A percentile compares a stretch with the other conserved stretches of the same genome.
phyloP scores from a whole-genome alignment of 2,329 filamentous ascomycete genomes.

The Xylaria sp. region DNA sequence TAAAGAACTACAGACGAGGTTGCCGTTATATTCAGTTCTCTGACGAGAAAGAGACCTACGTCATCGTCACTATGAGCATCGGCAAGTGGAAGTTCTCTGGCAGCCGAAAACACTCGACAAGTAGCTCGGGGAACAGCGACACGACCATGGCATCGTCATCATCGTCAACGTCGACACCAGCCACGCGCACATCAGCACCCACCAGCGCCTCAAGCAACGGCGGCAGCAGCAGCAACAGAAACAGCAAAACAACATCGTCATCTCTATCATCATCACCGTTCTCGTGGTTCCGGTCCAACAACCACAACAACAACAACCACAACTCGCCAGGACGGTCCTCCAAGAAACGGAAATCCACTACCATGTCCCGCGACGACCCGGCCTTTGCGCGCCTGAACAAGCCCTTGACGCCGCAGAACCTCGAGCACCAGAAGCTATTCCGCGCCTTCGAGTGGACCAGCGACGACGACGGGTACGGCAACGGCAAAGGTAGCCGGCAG shows the following conservation, averaged over 20 bases:
- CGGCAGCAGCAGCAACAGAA: background rate
- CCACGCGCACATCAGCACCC: constrained; percentile 21
- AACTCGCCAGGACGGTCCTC: background rate
- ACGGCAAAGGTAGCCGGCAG: constrained; percentile 23
- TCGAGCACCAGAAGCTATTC: constrained; percentile 50
- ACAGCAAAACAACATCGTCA: constrained; percentile 13
- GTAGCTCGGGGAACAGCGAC: constrained; percentile 27
- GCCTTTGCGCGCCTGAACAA: constrained; percentile 45
- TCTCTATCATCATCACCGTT: constrained; percentile 21
- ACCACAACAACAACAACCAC: too few relatives aligned
- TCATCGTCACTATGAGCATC: constrained; percentile 31
- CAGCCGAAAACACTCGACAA: constrained; percentile 27
- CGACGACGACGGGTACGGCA: constrained; percentile 13
- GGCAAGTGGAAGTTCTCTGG: constrained; percentile 35
- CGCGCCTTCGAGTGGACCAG: constrained; percentile 48
- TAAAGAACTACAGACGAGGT: background rate
- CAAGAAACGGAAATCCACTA: constrained; percentile 34
- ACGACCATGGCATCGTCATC: constrained; percentile 13
- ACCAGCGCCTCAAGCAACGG: constrained; percentile 15
- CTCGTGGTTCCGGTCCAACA: constrained; percentile 33
- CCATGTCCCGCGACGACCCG: constrained; percentile 36
- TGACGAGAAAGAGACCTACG: background rate
- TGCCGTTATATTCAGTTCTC: background rate
- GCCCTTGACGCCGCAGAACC: constrained; percentile 50
- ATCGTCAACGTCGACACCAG: constrained; percentile 2